Percentiles rank a stretch among this genome's conserved stretches.
Evolutionary conservation across 306 rosid genomes (phyloP).

Genomic region (Urtica urens): DNA sequence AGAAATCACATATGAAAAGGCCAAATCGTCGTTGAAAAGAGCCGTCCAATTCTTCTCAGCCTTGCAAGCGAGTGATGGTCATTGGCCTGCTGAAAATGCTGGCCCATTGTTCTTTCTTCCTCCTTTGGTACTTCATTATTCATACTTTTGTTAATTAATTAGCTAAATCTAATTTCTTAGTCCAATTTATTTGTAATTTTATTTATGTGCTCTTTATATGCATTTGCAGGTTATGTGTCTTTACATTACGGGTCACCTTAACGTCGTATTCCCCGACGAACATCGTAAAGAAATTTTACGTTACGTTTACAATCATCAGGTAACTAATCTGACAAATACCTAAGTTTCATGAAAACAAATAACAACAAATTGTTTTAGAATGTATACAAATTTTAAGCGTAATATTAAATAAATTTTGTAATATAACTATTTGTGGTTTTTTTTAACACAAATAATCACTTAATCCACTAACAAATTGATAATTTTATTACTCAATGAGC

Average conservation of each 20-base stretch:
- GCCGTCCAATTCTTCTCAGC: conserved; percentile 10
- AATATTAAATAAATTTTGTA: not conserved
- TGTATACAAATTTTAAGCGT: not conserved
- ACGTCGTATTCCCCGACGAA: conserved; percentile 30
- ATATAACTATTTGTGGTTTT: not conserved
- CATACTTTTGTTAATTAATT: not conserved
- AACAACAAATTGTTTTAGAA: too few species aligned
- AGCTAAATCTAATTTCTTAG: not conserved
- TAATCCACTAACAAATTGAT: too few species aligned
- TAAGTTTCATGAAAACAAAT: too few species aligned
- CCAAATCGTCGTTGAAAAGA: not conserved
- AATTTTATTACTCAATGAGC: too few species aligned
- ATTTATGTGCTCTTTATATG: too few species aligned
- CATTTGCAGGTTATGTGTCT: conserved; percentile 40
- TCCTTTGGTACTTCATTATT: not conserved
- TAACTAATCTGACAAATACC: conserved; percentile 5
- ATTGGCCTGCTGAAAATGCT: conserved; percentile 6
- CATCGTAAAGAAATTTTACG: conserved; percentile 54
- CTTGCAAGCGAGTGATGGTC: conserved; percentile 10
- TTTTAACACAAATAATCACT: too few species aligned
- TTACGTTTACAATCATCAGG: conserved; percentile 61
- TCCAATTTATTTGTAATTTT: not conserved
- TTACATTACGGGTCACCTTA: conserved; percentile 51
- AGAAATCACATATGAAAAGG: conserved; percentile 6
- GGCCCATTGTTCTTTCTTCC: conserved; percentile 5